Base-by-base conservation (phyloP, 805 yeast genomes). In the Kodamaea leandrae region DNA sequence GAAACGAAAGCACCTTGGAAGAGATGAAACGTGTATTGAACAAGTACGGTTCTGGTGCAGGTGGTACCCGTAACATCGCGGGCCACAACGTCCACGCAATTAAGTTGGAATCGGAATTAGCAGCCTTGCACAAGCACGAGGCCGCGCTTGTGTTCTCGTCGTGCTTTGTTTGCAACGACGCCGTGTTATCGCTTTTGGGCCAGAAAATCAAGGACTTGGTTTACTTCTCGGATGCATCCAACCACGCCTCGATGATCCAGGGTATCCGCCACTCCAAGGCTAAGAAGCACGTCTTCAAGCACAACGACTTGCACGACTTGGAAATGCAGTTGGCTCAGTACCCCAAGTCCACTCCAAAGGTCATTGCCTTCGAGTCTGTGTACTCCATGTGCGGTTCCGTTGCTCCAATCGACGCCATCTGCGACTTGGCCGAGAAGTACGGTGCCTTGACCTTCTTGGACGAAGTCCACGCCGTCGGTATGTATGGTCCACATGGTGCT, bases 401-500 rank as follows among this genome's bases (percentile, higher is more conserved):
- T 44, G 85, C 97, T 27, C 96, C 96, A 38, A 93, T 93, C 54
- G 87, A 84, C 55, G 80, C 77, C 47, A 89, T 93, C 51, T 91
- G 97, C 63, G 96, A 90, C 53, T 75, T 93, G 57, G 99, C 99
- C 29, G 96, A 93, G 40, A 88, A 93, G 67, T 93, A 93, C 61
- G 98, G 98, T 47, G 98, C 98, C 35, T 67, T 93, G 54, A 93
- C 99, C 21, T 93, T 93, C 66, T 73, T 93, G 62, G 99, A 93
- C 63, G 99, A 93, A 66, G 99, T 93, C 27, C 99, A 93, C 59
- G 98, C 99, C 25, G 98, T 93, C 35, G 99, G 99, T 42, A 78
- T 93, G 83, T 93, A 93, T 61, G 99, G 99, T 55, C 98, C 99
- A 45, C 96, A 86, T 56, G 99, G 99, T 60, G 99, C 96, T 24